These are phyloP conservation scores for Cutaneotrichosporon sp. DNA, from an alignment of 1,284 basidiomycete species.

Conservation along the genomic window DNA sequence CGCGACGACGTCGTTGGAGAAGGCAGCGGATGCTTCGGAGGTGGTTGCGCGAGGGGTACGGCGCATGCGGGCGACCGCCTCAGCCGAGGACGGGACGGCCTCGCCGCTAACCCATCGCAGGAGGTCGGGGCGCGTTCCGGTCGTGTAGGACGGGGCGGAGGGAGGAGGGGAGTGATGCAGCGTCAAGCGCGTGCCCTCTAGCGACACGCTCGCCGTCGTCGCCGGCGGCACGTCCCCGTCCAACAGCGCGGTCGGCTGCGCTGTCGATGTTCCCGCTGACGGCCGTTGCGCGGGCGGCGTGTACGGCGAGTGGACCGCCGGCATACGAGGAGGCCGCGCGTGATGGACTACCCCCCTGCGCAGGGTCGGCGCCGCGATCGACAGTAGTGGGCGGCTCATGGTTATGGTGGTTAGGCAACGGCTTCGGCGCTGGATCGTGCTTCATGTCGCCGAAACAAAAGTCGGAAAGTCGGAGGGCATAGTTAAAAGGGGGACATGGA, in stretches of 20 bases:
- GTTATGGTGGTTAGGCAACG: neutral
- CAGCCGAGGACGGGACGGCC: constrained; percentile 27
- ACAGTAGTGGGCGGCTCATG: neutral
- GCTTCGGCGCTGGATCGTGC: no score
- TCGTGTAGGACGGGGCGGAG: constrained; percentile 38
- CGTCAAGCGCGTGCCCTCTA: constrained; percentile 25
- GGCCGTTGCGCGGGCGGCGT: constrained; percentile 24
- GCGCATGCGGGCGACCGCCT: constrained; percentile 25
- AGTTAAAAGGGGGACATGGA: no score
- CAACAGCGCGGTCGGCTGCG: constrained; percentile 18
- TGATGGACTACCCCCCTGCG: constrained; percentile 32
- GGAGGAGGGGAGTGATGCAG: constrained; percentile 44
- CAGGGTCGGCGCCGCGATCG: constrained; percentile 5
- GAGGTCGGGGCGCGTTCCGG: constrained; percentile 33
- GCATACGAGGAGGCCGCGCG: constrained; percentile 38
- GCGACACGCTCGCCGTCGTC: constrained; percentile 9
- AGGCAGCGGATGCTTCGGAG: constrained; percentile 11
- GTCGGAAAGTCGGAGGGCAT: no score
- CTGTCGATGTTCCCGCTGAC: constrained; percentile 38
- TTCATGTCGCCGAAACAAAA: no score
- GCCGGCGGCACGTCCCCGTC: neutral
- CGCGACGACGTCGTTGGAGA: constrained; percentile 23
- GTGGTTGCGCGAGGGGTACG: neutral
- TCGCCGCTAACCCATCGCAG: constrained; percentile 36
- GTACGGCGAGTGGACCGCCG: constrained; percentile 31